Base-by-base conservation (phyloP, 345 rosid genomes). In the Linum tenue region DNA sequence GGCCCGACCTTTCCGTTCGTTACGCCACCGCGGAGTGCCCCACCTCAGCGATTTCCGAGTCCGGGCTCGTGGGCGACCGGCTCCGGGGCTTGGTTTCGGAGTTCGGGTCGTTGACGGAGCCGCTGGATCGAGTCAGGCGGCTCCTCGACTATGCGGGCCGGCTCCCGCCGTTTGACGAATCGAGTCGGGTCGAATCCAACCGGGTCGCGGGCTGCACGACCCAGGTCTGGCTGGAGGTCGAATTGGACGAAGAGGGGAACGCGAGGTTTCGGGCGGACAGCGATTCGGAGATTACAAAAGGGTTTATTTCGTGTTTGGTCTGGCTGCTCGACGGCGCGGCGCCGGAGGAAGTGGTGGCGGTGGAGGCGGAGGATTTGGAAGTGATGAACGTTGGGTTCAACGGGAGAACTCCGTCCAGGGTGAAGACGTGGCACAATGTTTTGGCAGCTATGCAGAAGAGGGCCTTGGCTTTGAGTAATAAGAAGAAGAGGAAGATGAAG, bases 281-380 rank as follows among this genome's bases (percentile, higher is more conserved):
- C 70, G 98, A 92, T 22, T 92, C 97, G 2, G 97, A 92, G 83
- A 88, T 92, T 63, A 82, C 90, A 0, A 87, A 86, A 58, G 97
- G 97, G 16, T 92, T 85, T 56, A 76, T 85, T 55, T 83, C 86
- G 16, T 92, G 97, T 72, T 70, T 92, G 48, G 77, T 92, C 5
- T 82, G 84, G 95, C 62, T 84, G 76, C 84, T 90, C 50, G 92
- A 92, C 70, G 97, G 90, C 4, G 86, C 88, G 10, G 77, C 72
- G 38, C 90, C 96, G 8, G 91, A 82, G 75, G 98, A 89, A 80
- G 91, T 92, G 35, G 37, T 81, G 69, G 71, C 65, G 8, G 82
- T 90, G n/a, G 77, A 70, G 73, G 66, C 85, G 62, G 96, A 87
- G 73, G 96, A 92, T 35, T 73, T 87, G 77, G 69, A 76, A 68